A percentile compares a stretch with the other conserved stretches of the same genome.
Evolutionary conservation across 139 green algal genomes (phyloP).

Genomic region (Haematococcus lacustris): DNA sequence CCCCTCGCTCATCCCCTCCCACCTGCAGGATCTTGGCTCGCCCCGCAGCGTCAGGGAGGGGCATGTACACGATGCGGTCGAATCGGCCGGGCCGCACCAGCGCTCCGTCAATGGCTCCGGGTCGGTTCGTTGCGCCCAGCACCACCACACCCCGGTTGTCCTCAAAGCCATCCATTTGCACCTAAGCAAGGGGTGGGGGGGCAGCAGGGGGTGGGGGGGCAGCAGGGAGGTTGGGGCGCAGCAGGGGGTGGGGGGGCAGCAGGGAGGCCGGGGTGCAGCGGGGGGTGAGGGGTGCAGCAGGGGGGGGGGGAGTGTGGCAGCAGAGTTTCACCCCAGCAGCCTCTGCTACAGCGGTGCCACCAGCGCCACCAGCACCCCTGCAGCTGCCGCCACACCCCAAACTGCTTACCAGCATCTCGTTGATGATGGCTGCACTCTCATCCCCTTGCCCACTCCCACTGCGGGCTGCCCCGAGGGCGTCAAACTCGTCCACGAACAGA

Average conservation of each 20-base stretch:
- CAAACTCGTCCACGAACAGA: slow-evolving; percentile 98
- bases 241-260: neutral
- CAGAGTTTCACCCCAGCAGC: no score
- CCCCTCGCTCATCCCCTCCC: neutral
- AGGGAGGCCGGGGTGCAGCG: neutral
- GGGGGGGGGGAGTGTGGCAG: no score
- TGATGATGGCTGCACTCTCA: slow-evolving; percentile 86
- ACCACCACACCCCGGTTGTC: slow-evolving; percentile 90
- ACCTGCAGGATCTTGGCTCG: slow-evolving; percentile 76
- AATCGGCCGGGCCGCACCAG: slow-evolving; percentile 86
- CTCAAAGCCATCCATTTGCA: slow-evolving; percentile 95
- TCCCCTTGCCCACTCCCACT: slow-evolving; percentile 40
- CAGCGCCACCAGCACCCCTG: neutral
- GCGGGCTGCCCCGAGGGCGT: slow-evolving; percentile 76
- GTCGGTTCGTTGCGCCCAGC: slow-evolving; percentile 93
- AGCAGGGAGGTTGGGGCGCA: neutral
- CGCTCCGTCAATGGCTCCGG: slow-evolving; percentile 80
- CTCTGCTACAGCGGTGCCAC: no score
- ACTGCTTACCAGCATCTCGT: slow-evolving; percentile 83
- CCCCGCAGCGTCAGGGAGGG: slow-evolving; percentile 74
- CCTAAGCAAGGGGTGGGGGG: neutral
- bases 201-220: neutral
- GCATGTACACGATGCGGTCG: slow-evolving; percentile 90
- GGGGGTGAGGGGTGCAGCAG: neutral
- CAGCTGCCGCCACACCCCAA: neutral